Percentiles rank a stretch among this genome's conserved stretches.
Evolutionary conservation across 1,284 basidiomycete species (phyloP).

Genomic region (Cutaneotrichosporon spelunceum): DNA sequence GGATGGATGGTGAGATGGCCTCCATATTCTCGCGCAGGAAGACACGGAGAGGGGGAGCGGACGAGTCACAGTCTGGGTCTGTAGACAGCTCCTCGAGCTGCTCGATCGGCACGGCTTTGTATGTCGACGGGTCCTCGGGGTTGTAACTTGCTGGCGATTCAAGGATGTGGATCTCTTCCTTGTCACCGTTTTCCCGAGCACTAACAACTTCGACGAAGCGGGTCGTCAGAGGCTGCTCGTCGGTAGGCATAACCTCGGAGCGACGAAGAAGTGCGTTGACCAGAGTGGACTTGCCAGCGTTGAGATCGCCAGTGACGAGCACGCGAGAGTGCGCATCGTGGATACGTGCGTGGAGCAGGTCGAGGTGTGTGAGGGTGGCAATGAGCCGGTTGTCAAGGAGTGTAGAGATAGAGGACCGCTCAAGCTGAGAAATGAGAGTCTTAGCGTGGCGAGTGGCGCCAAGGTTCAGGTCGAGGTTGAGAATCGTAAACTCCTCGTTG

Average conservation of each 20-base stretch:
- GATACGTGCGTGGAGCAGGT: conserved; percentile 79
- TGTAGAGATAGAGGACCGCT: conserved; percentile 87
- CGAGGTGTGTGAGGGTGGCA: conserved; percentile 74
- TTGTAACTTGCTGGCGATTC: conserved; percentile 65
- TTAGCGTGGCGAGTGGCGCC: conserved; percentile 72
- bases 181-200: conserved; percentile 69
- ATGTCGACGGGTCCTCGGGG: conserved; percentile 70
- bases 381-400: conserved; percentile 82
- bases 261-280: conserved; percentile 89
- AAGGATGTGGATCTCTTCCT: conserved; percentile 50
- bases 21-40: conserved; percentile 70
- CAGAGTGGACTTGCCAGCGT: conserved; percentile 97
- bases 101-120: conserved; percentile 63
- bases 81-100: conserved; percentile 75
- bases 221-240: conserved; percentile 97
- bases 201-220: conserved; percentile 97
- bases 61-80: conserved; percentile 67
- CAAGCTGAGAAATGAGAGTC: conserved; percentile 82
- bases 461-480: conserved; percentile 88
- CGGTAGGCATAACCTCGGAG: conserved; percentile 84
- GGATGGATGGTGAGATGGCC: conserved; percentile 71
- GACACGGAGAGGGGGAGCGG: conserved; percentile 69
- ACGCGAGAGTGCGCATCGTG: conserved; percentile 93
- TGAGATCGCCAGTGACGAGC: conserved; percentile 97
- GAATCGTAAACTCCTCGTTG: conserved; percentile 68